These are phyloP conservation scores for Chiua virens DNA, from an alignment of 768 basidiomycete genomes.

Conservation along the genomic window DNA sequence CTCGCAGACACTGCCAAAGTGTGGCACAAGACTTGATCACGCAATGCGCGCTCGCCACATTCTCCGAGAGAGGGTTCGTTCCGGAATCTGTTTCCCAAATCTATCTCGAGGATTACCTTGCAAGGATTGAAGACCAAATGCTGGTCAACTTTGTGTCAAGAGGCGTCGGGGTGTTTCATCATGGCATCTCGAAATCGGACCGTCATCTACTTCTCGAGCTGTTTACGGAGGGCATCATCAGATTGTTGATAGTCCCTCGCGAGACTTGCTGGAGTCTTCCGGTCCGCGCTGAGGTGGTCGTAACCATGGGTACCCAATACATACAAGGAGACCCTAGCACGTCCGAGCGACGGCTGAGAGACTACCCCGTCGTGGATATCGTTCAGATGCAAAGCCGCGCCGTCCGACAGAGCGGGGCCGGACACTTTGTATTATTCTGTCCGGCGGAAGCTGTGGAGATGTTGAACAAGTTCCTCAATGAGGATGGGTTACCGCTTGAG, in stretches of 20 bases:
- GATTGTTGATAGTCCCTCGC: conserved; percentile 77
- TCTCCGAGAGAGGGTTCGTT: conserved; percentile 67
- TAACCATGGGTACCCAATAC: conserved; percentile 94
- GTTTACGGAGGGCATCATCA: conserved; percentile 76
- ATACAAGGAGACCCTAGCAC: conserved; percentile 46
- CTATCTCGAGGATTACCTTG: conserved; percentile 57
- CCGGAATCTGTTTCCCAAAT: conserved; percentile 48
- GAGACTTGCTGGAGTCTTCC: conserved; percentile 92
- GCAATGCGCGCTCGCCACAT: conserved; percentile 76
- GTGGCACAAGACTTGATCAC: conserved; percentile 86
- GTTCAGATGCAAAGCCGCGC: conserved; percentile 92
- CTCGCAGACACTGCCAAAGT: conserved; percentile 67
- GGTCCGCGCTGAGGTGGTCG: conserved; percentile 73
- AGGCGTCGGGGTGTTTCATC: conserved; percentile 87
- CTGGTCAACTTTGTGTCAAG: conserved; percentile 74
- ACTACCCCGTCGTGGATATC: conserved; percentile 80
- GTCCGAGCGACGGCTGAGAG: conserved; percentile 66
- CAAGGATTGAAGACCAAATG: conserved; percentile 57
- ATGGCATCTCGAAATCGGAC: conserved; percentile 67
- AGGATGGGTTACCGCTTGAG: conserved; percentile 86
- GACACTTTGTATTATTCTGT: conserved; percentile 85
- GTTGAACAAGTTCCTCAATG: conserved; percentile 75
- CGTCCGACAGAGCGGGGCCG: conserved; percentile 56
- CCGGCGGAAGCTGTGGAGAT: conserved; percentile 83
- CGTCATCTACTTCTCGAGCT: conserved; percentile 74